Percentiles rank a stretch among this genome's conserved stretches.
phyloP scores from a whole-genome alignment of 176 grass and related monocot genomes.

The Phragmites australis region DNA sequence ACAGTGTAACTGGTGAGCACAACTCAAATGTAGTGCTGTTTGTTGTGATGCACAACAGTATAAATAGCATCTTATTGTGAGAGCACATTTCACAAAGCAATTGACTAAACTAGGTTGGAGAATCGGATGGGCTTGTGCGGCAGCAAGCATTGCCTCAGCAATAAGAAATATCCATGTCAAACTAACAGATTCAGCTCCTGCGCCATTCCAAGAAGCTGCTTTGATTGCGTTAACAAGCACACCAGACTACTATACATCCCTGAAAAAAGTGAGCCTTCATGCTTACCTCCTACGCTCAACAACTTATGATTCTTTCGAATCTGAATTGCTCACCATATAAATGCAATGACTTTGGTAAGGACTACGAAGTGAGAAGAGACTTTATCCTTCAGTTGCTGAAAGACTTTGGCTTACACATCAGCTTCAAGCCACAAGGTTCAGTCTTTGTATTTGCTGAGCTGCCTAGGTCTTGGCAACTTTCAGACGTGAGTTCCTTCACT shows the following conservation, averaged over 20 bases:
- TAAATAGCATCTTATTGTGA: neutral
- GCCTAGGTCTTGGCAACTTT: constrained; percentile 62
- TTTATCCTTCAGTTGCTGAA: constrained; percentile 72
- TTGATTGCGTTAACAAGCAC: constrained; percentile 62
- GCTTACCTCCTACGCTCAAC: constrained; percentile 10
- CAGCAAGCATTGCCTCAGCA: constrained; percentile 61
- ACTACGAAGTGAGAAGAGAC: constrained; percentile 64
- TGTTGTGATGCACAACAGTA: neutral
- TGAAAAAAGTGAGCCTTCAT: constrained; percentile 62
- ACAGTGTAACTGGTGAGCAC: constrained; percentile 72
- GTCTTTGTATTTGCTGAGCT: constrained; percentile 84
- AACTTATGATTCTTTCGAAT: constrained; percentile 3
- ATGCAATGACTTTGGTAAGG: constrained; percentile 47
- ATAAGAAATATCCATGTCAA: constrained; percentile 91
- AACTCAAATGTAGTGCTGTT: neutral
- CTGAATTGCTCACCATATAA: neutral
- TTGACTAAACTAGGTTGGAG: constrained; percentile 65
- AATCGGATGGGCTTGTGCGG: constrained; percentile 88
- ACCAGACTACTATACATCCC: constrained; percentile 54
- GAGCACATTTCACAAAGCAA: constrained; percentile 1
- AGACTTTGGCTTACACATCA: constrained; percentile 63
- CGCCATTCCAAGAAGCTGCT: constrained; percentile 96
- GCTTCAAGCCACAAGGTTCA: constrained; percentile 79
- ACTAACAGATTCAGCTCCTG: constrained; percentile 90
- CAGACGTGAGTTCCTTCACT: constrained; percentile 62